Conservation (phyloP, 2,329 filamentous ascomycete species). For the Ascocoryne sarcoides region DNA sequence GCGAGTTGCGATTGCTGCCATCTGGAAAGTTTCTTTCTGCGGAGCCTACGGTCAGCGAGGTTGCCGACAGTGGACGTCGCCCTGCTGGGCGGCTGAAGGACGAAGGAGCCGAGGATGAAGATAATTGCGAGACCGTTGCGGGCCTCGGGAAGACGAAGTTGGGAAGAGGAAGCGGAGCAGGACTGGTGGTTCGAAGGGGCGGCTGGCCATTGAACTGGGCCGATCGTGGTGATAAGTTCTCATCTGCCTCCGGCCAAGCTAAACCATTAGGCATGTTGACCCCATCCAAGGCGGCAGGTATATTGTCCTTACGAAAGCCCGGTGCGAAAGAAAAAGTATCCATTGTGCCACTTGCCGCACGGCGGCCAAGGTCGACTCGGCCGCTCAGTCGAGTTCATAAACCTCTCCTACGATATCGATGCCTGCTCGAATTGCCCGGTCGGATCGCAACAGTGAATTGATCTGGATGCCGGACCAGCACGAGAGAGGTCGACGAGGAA, state of each 20-base stretch:
- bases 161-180: constrained; percentile 18
- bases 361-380: neutral
- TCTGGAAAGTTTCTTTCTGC: neutral
- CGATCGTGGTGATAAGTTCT: neutral
- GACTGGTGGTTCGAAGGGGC: constrained; percentile 6
- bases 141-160: constrained; percentile 19
- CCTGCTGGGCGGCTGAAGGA: constrained; percentile 36
- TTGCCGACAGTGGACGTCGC: constrained; percentile 41
- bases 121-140: constrained; percentile 9
- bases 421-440: no score
- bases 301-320: neutral
- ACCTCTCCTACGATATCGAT: no score
- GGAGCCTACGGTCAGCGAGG: neutral
- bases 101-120: constrained; percentile 14
- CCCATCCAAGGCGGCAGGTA: neutral
- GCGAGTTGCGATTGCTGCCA: neutral
- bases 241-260: neutral
- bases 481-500: no score
- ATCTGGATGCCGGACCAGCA: no score
- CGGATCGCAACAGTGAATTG: no score
- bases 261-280: neutral
- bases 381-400: no score
- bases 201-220: neutral
- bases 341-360: neutral
- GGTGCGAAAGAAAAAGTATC: neutral